Percentiles rank a stretch among this genome's conserved stretches.
phyloP scores from a whole-genome alignment of 768 basidiomycete species.

The Tylopilus sp. region DNA sequence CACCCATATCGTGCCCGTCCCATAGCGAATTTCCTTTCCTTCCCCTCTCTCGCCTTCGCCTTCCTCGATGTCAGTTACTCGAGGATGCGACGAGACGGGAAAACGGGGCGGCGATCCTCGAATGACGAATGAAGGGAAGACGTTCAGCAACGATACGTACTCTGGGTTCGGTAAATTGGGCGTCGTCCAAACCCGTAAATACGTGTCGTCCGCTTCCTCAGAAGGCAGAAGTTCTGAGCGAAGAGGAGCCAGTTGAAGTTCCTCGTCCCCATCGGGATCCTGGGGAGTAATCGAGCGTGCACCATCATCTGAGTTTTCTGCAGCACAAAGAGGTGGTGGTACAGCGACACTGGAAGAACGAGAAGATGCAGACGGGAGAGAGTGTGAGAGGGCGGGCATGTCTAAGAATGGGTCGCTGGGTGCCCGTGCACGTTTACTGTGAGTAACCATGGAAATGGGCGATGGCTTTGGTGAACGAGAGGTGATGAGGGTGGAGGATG shows the following conservation, averaged over 20 bases:
- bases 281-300: conserved; percentile 27
- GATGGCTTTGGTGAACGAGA: conserved; percentile 34
- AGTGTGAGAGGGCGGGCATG: conserved; percentile 56
- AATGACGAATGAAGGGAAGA: conserved; percentile 79
- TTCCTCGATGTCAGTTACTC: conserved; percentile 63
- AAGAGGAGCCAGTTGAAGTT: conserved; percentile 31
- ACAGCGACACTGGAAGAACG: conserved; percentile 36
- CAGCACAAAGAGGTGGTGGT: conserved; percentile 30
- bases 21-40: conserved; percentile 60
- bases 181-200: conserved; percentile 75
- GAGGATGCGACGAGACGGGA: conserved; percentile 36
- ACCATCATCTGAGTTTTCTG: conserved; percentile 40
- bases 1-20: conserved; percentile 85
- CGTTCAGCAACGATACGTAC: conserved; percentile 56
- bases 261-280: conserved; percentile 32
- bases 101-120: conserved; percentile 73
- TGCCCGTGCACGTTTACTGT: conserved; percentile 64
- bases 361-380: conserved; percentile 53
- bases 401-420: conserved; percentile 81
- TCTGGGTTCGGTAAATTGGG: conserved; percentile 80
- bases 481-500: conserved; percentile 36
- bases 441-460: conserved; percentile 40
- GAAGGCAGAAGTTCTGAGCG: conserved; percentile 31
- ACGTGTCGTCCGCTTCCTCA: conserved; percentile 42
- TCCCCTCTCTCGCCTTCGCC: conserved; percentile 55